These are phyloP conservation scores for Sideroxylon spinosum DNA, from an alignment of 179 eudicot species.

Conservation along the genomic window DNA sequence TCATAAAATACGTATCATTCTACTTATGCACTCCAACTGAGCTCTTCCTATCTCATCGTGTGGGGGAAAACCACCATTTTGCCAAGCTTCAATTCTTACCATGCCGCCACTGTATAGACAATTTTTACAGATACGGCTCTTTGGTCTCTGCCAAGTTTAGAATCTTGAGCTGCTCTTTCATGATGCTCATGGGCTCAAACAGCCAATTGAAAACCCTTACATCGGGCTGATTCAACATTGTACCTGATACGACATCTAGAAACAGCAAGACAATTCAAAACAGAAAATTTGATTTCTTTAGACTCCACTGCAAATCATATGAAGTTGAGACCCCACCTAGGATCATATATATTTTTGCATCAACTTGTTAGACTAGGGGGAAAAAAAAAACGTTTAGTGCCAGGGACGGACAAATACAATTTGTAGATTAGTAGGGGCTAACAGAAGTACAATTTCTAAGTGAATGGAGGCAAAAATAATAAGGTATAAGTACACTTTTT, in stretches of 20 bases:
- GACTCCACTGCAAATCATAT: not conserved
- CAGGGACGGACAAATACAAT: too few relatives aligned
- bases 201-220: conserved; percentile 11
- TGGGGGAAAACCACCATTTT: conserved; percentile 7
- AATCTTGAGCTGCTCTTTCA: conserved; percentile 18
- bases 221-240: conserved; percentile 10
- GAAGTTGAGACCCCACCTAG: not conserved
- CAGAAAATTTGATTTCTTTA: not conserved
- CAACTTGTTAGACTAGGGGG: not conserved
- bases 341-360: not conserved
- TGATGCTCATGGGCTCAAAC: conserved; percentile 15
- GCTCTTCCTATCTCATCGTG: conserved; percentile 15
- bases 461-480: too few relatives aligned
- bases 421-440: too few relatives aligned
- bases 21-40: conserved; percentile 16
- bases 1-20: not conserved
- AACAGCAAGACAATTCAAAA: not conserved
- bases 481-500: too few relatives aligned
- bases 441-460: too few relatives aligned
- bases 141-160: not conserved
- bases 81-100: conserved; percentile 14
- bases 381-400: not conserved
- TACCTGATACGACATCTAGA: not conserved
- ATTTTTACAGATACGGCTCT: conserved; percentile 14
- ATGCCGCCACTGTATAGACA: conserved; percentile 2